phyloP scores from a whole-genome alignment of 2,329 filamentous ascomycete genomes.

The Amphichorda felina region DNA sequence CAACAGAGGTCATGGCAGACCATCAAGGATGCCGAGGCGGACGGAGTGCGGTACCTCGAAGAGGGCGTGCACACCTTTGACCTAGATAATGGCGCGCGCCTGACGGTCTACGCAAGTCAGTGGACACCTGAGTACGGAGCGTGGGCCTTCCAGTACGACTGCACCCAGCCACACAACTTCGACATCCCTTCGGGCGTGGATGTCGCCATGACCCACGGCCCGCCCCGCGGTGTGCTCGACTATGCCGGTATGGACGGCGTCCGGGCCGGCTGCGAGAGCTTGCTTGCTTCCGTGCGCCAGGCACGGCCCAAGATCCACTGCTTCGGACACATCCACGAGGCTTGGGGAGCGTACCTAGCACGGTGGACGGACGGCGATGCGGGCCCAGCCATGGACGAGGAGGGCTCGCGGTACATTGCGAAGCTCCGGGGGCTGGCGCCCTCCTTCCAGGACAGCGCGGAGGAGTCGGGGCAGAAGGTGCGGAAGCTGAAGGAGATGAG shows the following conservation, averaged over 20 bases:
- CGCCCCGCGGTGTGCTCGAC: constrained; percentile 39
- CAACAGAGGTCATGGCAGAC: constrained; percentile 16
- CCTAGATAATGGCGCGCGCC: constrained; percentile 33
- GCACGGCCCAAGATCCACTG: constrained; percentile 36
- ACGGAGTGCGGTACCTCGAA: constrained; percentile 32
- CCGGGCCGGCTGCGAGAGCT: constrained; percentile 25
- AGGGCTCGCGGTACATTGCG: constrained; percentile 2
- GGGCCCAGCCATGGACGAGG: constrained; percentile 27
- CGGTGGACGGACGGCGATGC: constrained; percentile 28
- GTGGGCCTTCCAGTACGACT: constrained; percentile 39
- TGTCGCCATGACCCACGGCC: constrained; percentile 42
- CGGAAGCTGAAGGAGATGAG: constrained; percentile 9
- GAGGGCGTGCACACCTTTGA: constrained; percentile 34
- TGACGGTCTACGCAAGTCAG: constrained; percentile 41
- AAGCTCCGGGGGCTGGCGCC: background rate
- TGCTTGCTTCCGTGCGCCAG: constrained; percentile 31
- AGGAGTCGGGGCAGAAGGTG: constrained; percentile 5
- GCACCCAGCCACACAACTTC: constrained; percentile 22
- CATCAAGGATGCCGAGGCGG: constrained; percentile 20
- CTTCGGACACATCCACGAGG: constrained; percentile 49
- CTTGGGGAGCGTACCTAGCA: constrained; percentile 43
- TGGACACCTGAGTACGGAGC: constrained; percentile 32
- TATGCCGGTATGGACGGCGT: constrained; percentile 11
- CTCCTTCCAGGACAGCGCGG: constrained; percentile 4
- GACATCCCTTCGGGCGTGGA: constrained; percentile 23